A percentile compares a stretch with the other conserved stretches of the same genome.
Conservation (phyloP, 1,139 yeast genomes). For the Casaregolazyma lundiana region DNA sequence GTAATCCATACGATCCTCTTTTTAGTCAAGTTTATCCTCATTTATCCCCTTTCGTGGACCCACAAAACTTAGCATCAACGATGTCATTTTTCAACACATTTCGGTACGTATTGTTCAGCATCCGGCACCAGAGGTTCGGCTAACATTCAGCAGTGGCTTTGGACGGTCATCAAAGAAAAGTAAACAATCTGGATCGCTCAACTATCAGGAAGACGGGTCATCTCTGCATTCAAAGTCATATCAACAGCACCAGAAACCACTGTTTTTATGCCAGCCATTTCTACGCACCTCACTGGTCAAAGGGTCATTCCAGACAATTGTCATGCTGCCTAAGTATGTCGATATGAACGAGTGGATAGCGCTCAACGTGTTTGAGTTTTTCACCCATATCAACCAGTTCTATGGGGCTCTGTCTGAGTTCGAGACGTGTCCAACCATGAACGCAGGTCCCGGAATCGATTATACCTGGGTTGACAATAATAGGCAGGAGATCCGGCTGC, state of each 20-base stretch:
- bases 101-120: slow-evolving; percentile 33
- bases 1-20: too few species aligned
- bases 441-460: slow-evolving; percentile 89
- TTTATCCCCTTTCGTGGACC: too few species aligned
- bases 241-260: slow-evolving; percentile 38
- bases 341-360: slow-evolving; percentile 96
- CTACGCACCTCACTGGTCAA: slow-evolving; percentile 91
- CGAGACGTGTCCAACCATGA: slow-evolving; percentile 88
- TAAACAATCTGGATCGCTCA: slow-evolving; percentile 17
- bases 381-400: slow-evolving; percentile 78
- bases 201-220: slow-evolving; percentile 31
- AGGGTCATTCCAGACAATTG: slow-evolving; percentile 96
- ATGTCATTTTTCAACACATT: slow-evolving; percentile 46
- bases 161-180: slow-evolving; percentile 59
- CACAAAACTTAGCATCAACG: background rate
- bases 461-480: slow-evolving; percentile 85
- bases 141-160: slow-evolving; percentile 45
- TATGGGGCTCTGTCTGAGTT: slow-evolving; percentile 86
- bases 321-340: slow-evolving; percentile 89
- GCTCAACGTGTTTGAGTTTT: slow-evolving; percentile 83
- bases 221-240: slow-evolving; percentile 1
- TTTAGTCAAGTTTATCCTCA: too few species aligned
- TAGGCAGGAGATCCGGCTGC: slow-evolving; percentile 74
- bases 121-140: background rate
- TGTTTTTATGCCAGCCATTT: slow-evolving; percentile 87